Percentiles rank a stretch among this genome's conserved stretches.
These are phyloP conservation scores for Chlamydomonas eustigma DNA, from an alignment of 139 green algal species.

Conservation along the genomic window DNA sequence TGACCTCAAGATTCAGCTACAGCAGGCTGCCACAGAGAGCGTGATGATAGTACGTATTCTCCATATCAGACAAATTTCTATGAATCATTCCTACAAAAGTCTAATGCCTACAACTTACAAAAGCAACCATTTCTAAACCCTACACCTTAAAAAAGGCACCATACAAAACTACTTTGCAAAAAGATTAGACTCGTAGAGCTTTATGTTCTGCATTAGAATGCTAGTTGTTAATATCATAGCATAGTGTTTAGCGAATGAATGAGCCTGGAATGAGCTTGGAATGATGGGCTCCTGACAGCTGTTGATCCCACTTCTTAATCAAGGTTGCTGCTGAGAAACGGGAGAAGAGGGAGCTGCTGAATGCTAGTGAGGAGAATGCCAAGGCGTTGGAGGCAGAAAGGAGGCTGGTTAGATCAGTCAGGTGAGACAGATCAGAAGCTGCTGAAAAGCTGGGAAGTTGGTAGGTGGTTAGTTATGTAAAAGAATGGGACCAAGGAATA, in stretches of 20 bases:
- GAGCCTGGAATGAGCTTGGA: background rate
- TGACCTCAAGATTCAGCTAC: conserved; percentile 25
- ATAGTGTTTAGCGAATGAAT: background rate
- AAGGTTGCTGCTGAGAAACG: conserved; percentile 25
- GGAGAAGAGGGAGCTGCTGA: conserved; percentile 32
- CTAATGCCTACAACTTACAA: no score
- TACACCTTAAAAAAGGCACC: no score
- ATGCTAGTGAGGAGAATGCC: conserved; percentile 19
- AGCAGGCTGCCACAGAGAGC: conserved; percentile 4
- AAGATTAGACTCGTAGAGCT: background rate
- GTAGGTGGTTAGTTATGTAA: no score
- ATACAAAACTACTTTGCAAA: no score
- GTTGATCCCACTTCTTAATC: background rate
- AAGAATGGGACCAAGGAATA: background rate
- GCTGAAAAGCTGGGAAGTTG: no score
- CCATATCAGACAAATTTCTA: no score
- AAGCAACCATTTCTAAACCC: no score
- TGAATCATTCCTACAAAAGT: no score
- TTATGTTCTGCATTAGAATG: background rate
- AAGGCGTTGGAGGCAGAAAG: conserved; percentile 43
- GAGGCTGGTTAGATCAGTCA: conserved; percentile 35
- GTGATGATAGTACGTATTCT: background rate
- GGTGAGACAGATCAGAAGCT: no score
- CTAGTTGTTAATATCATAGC: background rate
- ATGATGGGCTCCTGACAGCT: background rate